phyloP scores from a whole-genome alignment of 2,329 filamentous ascomycete species.

The Colletotrichum tamarilloi region DNA sequence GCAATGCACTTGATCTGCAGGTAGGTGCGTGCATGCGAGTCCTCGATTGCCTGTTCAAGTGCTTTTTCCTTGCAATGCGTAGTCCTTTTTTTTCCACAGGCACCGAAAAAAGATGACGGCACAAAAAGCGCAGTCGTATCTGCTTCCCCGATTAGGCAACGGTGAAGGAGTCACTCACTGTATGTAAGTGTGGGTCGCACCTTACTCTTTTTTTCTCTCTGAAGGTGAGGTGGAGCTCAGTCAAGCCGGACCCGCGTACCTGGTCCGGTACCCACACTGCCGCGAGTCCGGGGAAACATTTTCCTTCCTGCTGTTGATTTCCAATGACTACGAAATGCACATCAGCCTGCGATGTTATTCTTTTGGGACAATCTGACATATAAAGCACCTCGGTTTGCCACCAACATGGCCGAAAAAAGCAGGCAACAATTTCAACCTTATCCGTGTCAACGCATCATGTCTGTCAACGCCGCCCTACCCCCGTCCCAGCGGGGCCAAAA shows the following conservation, averaged over 20 bases:
- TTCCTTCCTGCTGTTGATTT: not conserved
- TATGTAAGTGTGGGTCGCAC: not conserved
- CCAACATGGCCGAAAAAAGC: not conserved
- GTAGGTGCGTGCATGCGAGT: not conserved
- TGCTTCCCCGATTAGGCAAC: slow-evolving; percentile 24
- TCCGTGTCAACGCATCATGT: not conserved
- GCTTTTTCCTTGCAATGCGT: not conserved
- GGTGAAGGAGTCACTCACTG: not conserved
- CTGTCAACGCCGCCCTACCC: not conserved
- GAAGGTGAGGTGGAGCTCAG: not conserved
- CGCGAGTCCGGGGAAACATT: not conserved
- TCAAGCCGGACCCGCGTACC: not conserved
- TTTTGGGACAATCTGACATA: not conserved
- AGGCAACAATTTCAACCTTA: not conserved
- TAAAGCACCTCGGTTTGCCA: not conserved
- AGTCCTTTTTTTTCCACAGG: too few species aligned
- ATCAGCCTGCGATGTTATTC: not conserved
- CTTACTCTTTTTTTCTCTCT: not conserved
- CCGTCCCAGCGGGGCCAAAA: not conserved
- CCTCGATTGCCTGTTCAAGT: not conserved
- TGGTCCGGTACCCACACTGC: not conserved
- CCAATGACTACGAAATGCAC: not conserved
- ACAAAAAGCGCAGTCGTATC: not conserved
- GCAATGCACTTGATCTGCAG: not conserved
- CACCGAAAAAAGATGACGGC: not conserved